Evolutionary conservation across 2,329 filamentous ascomycete genomes (phyloP), one percentile per base, ranked within the genome.

Genomic region (Torrubiellomyces zombiae): DNA sequence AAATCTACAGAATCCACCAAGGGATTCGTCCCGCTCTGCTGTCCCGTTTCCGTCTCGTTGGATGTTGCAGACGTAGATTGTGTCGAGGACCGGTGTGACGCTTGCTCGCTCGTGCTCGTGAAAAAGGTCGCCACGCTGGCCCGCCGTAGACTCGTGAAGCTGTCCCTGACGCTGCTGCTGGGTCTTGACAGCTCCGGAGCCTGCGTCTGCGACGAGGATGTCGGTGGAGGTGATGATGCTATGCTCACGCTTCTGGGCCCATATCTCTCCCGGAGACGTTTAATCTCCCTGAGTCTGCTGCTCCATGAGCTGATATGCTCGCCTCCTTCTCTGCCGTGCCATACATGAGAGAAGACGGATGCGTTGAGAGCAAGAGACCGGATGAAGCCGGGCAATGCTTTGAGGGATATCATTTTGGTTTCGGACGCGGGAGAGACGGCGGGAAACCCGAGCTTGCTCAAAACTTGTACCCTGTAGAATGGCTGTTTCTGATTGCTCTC

Each of bases 251-350:
- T 23, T 35, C 61, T 68, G 7, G 55, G 53, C 2, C 54, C 58
- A 36, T 75, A 63, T 30, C 65, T 69, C 30, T 91, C 80, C 15
- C 83, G 71, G 24, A 98, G 63, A 21, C 72, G 67, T 44, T 77
- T 76, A 44, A 98, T 91, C 45, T 86, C 79, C 24, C 78, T 70
- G 9, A 95, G 64, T 24, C 89, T 73, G 38, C 76, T 80, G 30
- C 82, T 73, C 89, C 89, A 95, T 7, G 81, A 80, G 8, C 82
- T 89, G 16, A 89, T 64, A 42, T 92, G 75, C 46, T 92, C 83
- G 28, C 77, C 77, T 5, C 75, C 76, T 34, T 77, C 68, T 23
- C 73, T 65, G 40, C 70, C 73, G 23, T 70, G 68, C 82, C 86
- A 94, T n/a, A 94, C 85, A 21, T 77, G 67, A 2, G 79, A 82